These are phyloP conservation scores for Cytidiella melzeri DNA, from an alignment of 768 basidiomycete species.

Conservation along the genomic window DNA sequence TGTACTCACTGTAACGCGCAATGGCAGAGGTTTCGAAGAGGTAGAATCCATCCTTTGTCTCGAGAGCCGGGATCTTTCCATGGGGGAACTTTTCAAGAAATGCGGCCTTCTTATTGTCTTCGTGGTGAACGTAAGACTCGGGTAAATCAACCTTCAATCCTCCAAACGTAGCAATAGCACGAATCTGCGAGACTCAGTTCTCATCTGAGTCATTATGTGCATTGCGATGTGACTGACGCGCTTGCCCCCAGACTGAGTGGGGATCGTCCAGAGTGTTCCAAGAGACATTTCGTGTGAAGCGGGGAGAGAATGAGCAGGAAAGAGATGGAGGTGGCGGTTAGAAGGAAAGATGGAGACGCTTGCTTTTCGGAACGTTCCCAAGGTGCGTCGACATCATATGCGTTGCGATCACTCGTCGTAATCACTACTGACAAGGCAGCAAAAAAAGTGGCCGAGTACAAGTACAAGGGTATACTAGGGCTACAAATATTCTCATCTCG, in stretches of 20 bases:
- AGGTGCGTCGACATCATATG: neutral
- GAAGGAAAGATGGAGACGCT: conserved; percentile 6
- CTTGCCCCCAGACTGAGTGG: conserved; percentile 37
- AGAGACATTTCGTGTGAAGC: conserved; percentile 41
- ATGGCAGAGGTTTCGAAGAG: conserved; percentile 77
- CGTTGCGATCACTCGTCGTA: no score
- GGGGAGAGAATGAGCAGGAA: no score
- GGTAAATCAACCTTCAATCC: conserved; percentile 53
- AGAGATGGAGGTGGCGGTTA: conserved; percentile 13
- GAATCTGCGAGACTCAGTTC: conserved; percentile 29
- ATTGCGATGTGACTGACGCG: conserved; percentile 35
- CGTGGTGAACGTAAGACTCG: conserved; percentile 48
- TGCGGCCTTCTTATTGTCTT: conserved; percentile 65
- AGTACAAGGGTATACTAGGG: neutral
- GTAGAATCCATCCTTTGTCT: conserved; percentile 69
- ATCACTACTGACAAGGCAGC: no score
- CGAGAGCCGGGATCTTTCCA: conserved; percentile 83
- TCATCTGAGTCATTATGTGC: neutral
- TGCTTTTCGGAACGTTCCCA: neutral
- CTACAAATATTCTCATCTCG: neutral
- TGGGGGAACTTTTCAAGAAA: conserved; percentile 71
- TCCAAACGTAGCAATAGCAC: conserved; percentile 51
- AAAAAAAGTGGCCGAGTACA: neutral
- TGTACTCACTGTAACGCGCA: conserved; percentile 79
- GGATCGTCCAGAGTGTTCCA: conserved; percentile 58